These are phyloP conservation scores for Pleurotus platypus DNA, from an alignment of 768 basidiomycete species.

Conservation along the genomic window DNA sequence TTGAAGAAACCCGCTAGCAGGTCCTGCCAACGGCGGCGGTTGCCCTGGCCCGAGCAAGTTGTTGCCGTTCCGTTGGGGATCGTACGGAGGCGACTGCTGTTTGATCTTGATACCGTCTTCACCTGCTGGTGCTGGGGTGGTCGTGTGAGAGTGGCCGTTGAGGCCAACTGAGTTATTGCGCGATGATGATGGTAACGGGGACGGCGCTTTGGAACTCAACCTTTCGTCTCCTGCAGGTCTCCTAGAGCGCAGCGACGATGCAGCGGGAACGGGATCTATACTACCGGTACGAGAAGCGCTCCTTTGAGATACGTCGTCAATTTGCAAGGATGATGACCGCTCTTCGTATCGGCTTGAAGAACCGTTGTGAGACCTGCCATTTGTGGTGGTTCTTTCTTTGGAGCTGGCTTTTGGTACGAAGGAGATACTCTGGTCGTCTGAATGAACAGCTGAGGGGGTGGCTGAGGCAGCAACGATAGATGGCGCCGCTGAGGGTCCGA, in stretches of 20 bases:
- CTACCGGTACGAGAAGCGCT: constrained; percentile 6
- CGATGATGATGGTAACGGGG: background rate
- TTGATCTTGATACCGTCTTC: constrained; percentile 14
- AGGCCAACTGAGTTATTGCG: constrained; percentile 2
- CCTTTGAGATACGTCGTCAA: background rate
- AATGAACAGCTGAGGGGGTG: constrained; percentile 1
- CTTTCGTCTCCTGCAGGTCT: background rate
- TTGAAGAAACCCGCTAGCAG: constrained; percentile 47
- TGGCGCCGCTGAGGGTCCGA: constrained; percentile 19
- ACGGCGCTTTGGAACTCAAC: background rate
- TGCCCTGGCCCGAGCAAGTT: constrained; percentile 1
- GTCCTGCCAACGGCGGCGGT: constrained; percentile 25
- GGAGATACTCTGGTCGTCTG: constrained; percentile 12
- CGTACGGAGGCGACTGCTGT: constrained; percentile 15
- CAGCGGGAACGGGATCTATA: background rate
- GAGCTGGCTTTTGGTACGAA: constrained; percentile 21
- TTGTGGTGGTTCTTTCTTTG: constrained; percentile 23
- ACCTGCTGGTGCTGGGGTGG: constrained; percentile 18
- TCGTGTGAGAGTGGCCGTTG: constrained; percentile 23
- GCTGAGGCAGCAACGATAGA: constrained; percentile 17
- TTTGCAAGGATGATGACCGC: background rate
- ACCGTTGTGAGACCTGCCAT: constrained; percentile 27
- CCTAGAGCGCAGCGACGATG: background rate
- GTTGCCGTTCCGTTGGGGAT: constrained; percentile 8
- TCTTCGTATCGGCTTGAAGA: constrained; percentile 18